Percentiles rank a stretch among this genome's conserved stretches.
Conservation (phyloP, 148 eudicot genomes). For the Spergularia bocconei region DNA sequence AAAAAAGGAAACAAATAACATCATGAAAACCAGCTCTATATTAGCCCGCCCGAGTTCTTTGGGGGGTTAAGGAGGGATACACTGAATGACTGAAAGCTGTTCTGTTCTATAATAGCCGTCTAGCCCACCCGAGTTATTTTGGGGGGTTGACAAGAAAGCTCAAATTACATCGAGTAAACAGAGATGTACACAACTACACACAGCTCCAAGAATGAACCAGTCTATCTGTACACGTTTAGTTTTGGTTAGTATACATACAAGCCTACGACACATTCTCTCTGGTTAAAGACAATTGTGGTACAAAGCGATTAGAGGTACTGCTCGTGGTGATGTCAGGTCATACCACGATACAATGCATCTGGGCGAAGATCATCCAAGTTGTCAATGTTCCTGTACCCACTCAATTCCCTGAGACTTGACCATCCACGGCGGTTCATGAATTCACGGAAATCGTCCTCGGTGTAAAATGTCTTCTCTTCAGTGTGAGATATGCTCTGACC, state of each 20-base stretch:
- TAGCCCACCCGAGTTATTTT: too few relatives aligned
- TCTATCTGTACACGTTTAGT: too few relatives aligned
- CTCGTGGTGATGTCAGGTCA: slow-evolving; percentile 25
- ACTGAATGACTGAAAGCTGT: too few relatives aligned
- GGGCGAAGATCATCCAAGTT: slow-evolving; percentile 73
- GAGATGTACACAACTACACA: too few relatives aligned
- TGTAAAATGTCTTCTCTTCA: slow-evolving; percentile 75
- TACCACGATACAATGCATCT: slow-evolving; percentile 68
- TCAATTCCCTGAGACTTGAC: slow-evolving; percentile 56
- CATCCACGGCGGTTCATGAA: slow-evolving; percentile 75
- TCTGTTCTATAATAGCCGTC: too few relatives aligned
- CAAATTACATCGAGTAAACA: not conserved
- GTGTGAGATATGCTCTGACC: slow-evolving; percentile 50
- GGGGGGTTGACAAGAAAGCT: not conserved
- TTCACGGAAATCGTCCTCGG: slow-evolving; percentile 77
- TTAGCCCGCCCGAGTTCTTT: too few relatives aligned
- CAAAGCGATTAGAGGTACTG: not conserved
- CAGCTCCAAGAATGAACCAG: too few relatives aligned
- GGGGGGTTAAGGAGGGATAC: too few relatives aligned
- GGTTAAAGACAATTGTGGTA: not conserved
- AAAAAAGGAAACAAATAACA: too few relatives aligned
- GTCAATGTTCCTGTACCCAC: slow-evolving; percentile 54
- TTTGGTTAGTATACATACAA: slow-evolving; percentile 16
- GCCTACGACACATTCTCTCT: not conserved
- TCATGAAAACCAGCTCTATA: too few relatives aligned